Evolutionary conservation across 768 basidiomycete species (phyloP), one percentile per base, ranked within the genome.

Genomic region (Collybiopsis confluens): DNA sequence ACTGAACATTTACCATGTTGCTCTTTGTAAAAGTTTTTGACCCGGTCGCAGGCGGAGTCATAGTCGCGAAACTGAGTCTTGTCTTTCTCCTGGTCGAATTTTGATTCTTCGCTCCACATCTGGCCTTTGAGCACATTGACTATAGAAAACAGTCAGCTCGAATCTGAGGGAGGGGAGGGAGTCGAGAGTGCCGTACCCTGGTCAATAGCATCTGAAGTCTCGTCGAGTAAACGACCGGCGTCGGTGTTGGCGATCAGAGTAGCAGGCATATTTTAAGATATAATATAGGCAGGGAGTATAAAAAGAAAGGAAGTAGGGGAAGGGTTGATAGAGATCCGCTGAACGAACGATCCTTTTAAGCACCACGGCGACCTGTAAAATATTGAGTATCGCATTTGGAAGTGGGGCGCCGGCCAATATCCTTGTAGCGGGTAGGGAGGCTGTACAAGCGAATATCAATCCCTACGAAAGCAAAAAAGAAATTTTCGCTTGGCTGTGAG

Each of bases 1-100:
- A n/a, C n/a, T n/a, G n/a, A n/a, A n/a, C n/a, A n/a, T n/a, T 4
- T 44, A 88, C 88, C 85, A 55, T 90, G 88, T 61, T 90, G 88
- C 62, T 88, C 86, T 59, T 80, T 82, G 68, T 90, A 90, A 62
- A 90, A 89, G 3, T 72, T 69, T 69, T 85, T 88, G 67, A 90
- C 88, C 50, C 86, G 83, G 51, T 88, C 85, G 61, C 88, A 89
- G 7, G 88, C 88, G 20, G 69, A 74, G 40, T 88, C 83, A 61
- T 90, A 91, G 67, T 88, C 77, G 24, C 88, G 79, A 69, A 90
- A 91, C 48, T 70, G 62, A 10, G 75, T 55, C 67, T 89, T 90
- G 72, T 90, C 84, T 60, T 84, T 86, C 0, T 69, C 65, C 18
- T 75, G 70, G 64, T 83, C 84, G 60, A 88, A 83, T 48, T 75